phyloP scores from a whole-genome alignment of 768 basidiomycete species.

The Botryobasidium botryosum region DNA sequence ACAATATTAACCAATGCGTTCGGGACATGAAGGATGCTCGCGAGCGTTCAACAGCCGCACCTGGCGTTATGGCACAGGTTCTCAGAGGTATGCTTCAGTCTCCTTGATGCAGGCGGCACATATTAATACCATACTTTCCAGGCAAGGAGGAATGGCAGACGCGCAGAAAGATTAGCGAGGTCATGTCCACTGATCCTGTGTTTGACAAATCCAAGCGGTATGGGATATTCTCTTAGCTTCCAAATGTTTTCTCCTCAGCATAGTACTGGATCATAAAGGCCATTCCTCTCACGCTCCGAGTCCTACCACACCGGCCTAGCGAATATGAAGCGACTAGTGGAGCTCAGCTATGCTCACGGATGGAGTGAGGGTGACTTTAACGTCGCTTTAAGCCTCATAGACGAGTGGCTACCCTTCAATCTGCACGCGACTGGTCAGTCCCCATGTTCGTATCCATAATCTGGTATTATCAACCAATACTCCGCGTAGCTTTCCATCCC shows the following conservation, averaged over 20 bases:
- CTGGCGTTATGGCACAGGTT: no score
- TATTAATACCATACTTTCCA: no score
- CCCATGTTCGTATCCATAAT: neutral
- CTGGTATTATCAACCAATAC: slow-evolving; percentile 16
- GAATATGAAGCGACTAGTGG: slow-evolving; percentile 39
- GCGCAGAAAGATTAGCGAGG: slow-evolving; percentile 26
- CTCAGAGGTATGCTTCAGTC: no score
- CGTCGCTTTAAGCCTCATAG: slow-evolving; percentile 31
- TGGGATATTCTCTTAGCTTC: no score
- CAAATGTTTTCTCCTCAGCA: slow-evolving; percentile 23
- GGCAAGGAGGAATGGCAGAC: no score
- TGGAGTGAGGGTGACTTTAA: slow-evolving; percentile 36
- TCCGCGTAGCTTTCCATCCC: slow-evolving; percentile 37
- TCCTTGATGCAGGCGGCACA: no score
- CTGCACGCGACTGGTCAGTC: slow-evolving; percentile 24
- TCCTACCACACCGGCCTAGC: slow-evolving; percentile 36
- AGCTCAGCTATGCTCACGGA: slow-evolving; percentile 34
- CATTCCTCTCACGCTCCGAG: slow-evolving; percentile 42
- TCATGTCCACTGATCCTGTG: slow-evolving; percentile 36
- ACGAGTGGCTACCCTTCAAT: slow-evolving; percentile 35
- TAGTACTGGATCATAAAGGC: slow-evolving; percentile 20
- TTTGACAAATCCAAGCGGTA: slow-evolving; percentile 50
- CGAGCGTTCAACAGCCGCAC: no score
- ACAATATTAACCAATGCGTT: no score
- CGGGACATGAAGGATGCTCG: no score